These are phyloP conservation scores for Drechmeria coniospora DNA, from an alignment of 2,329 filamentous ascomycete species.

Conservation along the genomic window DNA sequence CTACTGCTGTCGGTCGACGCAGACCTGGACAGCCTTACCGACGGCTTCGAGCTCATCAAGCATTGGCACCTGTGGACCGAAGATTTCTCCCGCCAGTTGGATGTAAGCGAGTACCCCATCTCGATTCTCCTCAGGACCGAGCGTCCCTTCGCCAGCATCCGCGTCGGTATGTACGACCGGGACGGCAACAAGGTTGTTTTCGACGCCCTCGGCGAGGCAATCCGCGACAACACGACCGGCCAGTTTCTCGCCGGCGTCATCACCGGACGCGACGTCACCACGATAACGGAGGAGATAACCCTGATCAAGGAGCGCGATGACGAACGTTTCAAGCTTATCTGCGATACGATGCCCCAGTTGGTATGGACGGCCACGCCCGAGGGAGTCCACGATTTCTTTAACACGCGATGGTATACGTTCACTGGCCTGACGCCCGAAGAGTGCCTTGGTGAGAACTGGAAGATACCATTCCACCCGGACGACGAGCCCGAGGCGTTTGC, in stretches of 20 bases:
- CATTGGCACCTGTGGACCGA: conserved; percentile 49
- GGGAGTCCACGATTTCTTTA: conserved; percentile 58
- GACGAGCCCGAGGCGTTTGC: conserved; percentile 41
- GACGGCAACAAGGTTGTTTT: conserved; percentile 38
- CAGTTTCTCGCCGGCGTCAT: conserved; percentile 62
- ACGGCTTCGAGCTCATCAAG: conserved; percentile 40
- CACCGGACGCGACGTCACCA: conserved; percentile 57
- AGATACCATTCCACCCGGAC: conserved; percentile 51
- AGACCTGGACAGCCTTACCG: conserved; percentile 22
- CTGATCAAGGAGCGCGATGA: conserved; percentile 57
- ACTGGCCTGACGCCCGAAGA: conserved; percentile 50
- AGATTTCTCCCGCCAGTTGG: conserved; percentile 45
- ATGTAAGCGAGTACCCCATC: conserved; percentile 50
- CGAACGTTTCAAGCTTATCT: conserved; percentile 59
- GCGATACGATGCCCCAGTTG: conserved; percentile 55
- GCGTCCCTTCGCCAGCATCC: conserved; percentile 39
- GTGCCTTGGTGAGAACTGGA: conserved; percentile 48
- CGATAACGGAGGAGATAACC: conserved; percentile 51
- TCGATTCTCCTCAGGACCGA: conserved; percentile 46
- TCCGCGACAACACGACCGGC: conserved; percentile 49
- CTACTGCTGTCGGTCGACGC: conserved; percentile 29
- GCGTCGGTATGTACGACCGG: conserved; percentile 47
- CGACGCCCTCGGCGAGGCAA: conserved; percentile 51
- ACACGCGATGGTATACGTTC: conserved; percentile 64
- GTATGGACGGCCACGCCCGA: conserved; percentile 60